A percentile compares a stretch with the other conserved stretches of the same genome.
These are phyloP conservation scores for Claviceps sp. DNA, from an alignment of 2,329 filamentous ascomycete genomes.

Conservation along the genomic window DNA sequence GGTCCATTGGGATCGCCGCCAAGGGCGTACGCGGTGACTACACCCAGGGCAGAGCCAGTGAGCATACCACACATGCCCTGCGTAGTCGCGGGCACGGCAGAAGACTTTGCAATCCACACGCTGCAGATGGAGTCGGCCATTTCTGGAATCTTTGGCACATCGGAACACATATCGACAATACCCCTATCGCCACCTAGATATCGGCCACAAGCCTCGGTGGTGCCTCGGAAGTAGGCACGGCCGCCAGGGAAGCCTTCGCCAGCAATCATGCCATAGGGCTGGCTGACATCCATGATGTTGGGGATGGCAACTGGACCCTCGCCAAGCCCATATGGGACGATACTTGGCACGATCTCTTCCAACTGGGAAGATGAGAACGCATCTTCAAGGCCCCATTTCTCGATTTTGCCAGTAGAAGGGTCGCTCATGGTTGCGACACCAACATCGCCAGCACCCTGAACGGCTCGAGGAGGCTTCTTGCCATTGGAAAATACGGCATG, in stretches of 20 bases:
- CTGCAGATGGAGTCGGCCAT: conserved; percentile 59
- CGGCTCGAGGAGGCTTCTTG: conserved; percentile 63
- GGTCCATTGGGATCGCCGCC: conserved; percentile 44
- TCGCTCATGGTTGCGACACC: conserved; percentile 73
- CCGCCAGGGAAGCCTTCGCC: conserved; percentile 82
- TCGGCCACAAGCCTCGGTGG: conserved; percentile 61
- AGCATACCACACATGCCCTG: conserved; percentile 71
- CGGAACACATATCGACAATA: conserved; percentile 48
- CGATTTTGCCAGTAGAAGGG: conserved; percentile 59
- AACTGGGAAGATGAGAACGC: conserved; percentile 64
- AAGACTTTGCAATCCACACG: conserved; percentile 83
- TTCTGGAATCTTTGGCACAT: conserved; percentile 64
- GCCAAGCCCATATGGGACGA: conserved; percentile 65
- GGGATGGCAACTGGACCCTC: conserved; percentile 65
- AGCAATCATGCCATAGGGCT: conserved; percentile 67
- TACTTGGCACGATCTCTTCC: conserved; percentile 59
- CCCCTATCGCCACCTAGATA: conserved; percentile 53
- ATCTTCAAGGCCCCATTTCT: conserved; percentile 71
- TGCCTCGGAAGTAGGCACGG: conserved; percentile 61
- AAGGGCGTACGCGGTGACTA: conserved; percentile 71
- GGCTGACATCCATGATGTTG: conserved; percentile 85
- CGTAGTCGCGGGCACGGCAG: conserved; percentile 56
- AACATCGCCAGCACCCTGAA: conserved; percentile 71
- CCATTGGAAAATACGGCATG: conserved; percentile 62
- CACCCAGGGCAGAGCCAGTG: conserved; percentile 68